phyloP scores from a whole-genome alignment of 345 rosid species.

The Excoecaria cochinchinensis region DNA sequence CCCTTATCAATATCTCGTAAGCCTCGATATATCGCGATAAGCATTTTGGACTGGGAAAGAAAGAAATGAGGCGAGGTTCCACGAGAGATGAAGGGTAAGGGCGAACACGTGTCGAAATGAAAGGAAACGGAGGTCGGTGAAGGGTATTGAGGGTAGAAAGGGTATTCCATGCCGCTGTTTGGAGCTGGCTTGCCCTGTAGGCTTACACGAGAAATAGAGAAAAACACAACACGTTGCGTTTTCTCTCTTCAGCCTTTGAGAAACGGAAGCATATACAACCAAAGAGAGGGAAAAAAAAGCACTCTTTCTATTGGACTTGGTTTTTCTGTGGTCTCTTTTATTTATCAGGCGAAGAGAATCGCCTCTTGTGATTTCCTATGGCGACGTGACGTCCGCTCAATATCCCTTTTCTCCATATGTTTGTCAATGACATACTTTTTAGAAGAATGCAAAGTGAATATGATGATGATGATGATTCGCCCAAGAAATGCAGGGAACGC shows the following conservation, averaged over 20 bases:
- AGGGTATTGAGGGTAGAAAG: conserved; percentile 25
- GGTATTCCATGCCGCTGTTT: conserved; percentile 4
- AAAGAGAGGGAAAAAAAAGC: not conserved
- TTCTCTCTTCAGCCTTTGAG: conserved; percentile 6
- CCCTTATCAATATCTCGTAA: not conserved
- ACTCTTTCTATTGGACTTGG: not conserved
- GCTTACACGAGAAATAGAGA: conserved; percentile 19
- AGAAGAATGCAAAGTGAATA: conserved; percentile 31
- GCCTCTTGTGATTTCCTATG: not conserved
- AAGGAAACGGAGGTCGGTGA: conserved; percentile 7
- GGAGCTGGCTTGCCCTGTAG: conserved; percentile 14
- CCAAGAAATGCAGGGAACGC: conserved; percentile 51
- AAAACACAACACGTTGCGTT: conserved; percentile 30
- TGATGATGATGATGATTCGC: conserved; percentile 40
- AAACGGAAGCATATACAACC: not conserved
- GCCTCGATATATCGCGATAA: not conserved
- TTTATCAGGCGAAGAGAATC: not conserved
- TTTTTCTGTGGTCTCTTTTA: not conserved
- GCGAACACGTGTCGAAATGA: conserved; percentile 34
- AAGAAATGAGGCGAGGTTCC: conserved; percentile 3
- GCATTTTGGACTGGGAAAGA: conserved; percentile 14
- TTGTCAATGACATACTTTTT: conserved; percentile 18
- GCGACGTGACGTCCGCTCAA: not conserved
- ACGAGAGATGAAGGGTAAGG: not conserved
- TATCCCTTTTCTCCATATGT: not conserved